Evolutionary conservation across 257 asterid genomes (phyloP), one percentile per base, ranked within the genome.

Genomic region (Lycium ferocissimum): DNA sequence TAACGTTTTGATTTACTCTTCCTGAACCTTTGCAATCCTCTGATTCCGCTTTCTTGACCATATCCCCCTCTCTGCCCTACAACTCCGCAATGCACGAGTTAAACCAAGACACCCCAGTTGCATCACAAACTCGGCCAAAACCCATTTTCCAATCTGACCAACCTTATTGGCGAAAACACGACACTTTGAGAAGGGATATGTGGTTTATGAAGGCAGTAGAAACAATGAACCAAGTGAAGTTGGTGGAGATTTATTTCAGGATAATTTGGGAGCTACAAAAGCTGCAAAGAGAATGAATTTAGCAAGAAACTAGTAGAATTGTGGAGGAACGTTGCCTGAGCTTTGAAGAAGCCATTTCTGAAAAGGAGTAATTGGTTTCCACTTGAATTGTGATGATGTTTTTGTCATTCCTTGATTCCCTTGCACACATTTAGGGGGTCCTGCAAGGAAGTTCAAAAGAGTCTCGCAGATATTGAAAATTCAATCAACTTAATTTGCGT

Each of bases 101-200:
- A 94, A 1, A 88, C 47, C 66, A 91, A 33, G 53, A 89, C 92
- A 59, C 90, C 91, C 92, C 81, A 95, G 45, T 35, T 94, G 96
- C 97, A 92, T 79, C 82, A 90, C 92, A 70, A 95, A 87, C 97
- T 93, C 92, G 1, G 92, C 94, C 95, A 93, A 71, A 88, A 84
- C 90, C 94, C 97, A 84, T 97, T 93, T 90, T 95, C 98, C 89
- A 92, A 3, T 79, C 98, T 91, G 65, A 89, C 93, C 88, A 37
- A 93, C 70, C 90, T 91, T 93, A 53, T 17, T 95, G 97, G 11
- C 87, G 92, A 0, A 84, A 35, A 3, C 91, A 87, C 14, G 97
- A 91, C 73, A 93, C 90, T 47, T 92, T 88, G 89, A 92, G 91
- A 83, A 95, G 94, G 51, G 94, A 89, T 0, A 88, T 66, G 57